Percentiles rank a stretch among this genome's conserved stretches.
These are phyloP conservation scores for Cetraspora pellucida DNA, from an alignment of 192 early-diverging fungal species.

Conservation along the genomic window DNA sequence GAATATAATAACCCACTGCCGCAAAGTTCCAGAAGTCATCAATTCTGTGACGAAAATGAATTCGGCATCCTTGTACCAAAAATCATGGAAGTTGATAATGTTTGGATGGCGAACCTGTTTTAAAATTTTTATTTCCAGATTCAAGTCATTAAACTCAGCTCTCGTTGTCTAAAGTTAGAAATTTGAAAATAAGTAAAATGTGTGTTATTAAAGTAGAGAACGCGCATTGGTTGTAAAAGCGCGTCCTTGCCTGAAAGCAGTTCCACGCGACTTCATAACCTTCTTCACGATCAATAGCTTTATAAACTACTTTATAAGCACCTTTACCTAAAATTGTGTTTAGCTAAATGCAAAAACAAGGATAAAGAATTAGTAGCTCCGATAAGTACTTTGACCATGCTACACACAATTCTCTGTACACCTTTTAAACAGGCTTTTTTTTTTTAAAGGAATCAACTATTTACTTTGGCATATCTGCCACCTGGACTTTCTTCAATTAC, in stretches of 20 bases:
- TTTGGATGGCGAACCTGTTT: constrained; percentile 80
- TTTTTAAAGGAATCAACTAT: constrained; percentile 14
- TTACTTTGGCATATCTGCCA: constrained; percentile 54
- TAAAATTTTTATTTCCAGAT: constrained; percentile 77
- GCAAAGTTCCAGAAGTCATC: constrained; percentile 83
- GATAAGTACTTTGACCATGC: neutral
- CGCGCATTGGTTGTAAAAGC: neutral
- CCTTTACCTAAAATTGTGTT: constrained; percentile 75
- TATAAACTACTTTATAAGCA: constrained; percentile 87
- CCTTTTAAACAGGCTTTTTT: too few species aligned
- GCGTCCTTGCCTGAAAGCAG: constrained; percentile 62
- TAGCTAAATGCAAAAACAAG: constrained; percentile 34
- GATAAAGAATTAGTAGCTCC: neutral
- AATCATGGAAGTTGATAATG: constrained; percentile 80
- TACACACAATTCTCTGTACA: neutral
- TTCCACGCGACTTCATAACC: constrained; percentile 93
- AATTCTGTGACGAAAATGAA: constrained; percentile 84
- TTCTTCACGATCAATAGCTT: constrained; percentile 84
- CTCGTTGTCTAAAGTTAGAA: constrained; percentile 59
- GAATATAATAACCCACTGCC: constrained; percentile 56
- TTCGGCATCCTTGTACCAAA: constrained; percentile 73
- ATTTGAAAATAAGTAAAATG: neutral
- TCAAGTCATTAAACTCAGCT: constrained; percentile 71
- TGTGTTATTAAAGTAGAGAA: constrained; percentile 9
- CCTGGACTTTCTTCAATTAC: constrained; percentile 58